Evolutionary conservation across 805 yeast genomes (phyloP).

Genomic region (Saccharomycopsis selenospora): DNA sequence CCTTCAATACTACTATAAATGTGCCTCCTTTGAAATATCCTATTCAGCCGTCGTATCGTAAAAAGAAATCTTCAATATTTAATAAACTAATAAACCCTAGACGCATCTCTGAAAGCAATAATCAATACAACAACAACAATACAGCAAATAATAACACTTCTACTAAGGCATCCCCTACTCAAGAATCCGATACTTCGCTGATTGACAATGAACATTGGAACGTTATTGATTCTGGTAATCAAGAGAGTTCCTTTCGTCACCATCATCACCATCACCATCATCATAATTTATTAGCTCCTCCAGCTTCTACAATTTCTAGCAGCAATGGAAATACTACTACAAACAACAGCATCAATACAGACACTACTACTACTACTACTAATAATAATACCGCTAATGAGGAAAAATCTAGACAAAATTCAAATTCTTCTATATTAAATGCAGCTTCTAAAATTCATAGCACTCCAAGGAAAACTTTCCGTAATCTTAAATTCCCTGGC

Average conservation of each 20-base stretch:
- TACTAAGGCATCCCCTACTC: neutral
- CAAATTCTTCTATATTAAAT: constrained; percentile 10
- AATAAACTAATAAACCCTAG: constrained; percentile 6
- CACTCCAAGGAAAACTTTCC: constrained; percentile 6
- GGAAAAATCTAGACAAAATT: constrained; percentile 13
- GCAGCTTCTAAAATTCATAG: constrained; percentile 9
- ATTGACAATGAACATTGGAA: too few relatives aligned
- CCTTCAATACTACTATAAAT: neutral
- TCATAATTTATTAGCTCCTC: constrained; percentile 8
- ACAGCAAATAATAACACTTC: neutral
- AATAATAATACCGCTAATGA: neutral
- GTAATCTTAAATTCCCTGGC: constrained; percentile 11
- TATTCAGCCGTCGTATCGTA: constrained; percentile 10
- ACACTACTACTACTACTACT: neutral
- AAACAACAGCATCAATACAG: constrained; percentile 2
- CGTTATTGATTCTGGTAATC: constrained; percentile 10
- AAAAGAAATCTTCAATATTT: constrained; percentile 8
- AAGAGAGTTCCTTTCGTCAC: constrained; percentile 4
- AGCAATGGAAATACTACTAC: neutral
- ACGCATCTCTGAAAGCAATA: neutral
- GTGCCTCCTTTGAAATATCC: constrained; percentile 15
- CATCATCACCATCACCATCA: constrained; percentile 22
- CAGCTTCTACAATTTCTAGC: constrained; percentile 12
- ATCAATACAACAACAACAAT: neutral
- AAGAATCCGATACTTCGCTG: neutral